These are phyloP conservation scores for Sclerotinia borealis DNA, from an alignment of 2,329 filamentous ascomycete species.

Conservation along the genomic window DNA sequence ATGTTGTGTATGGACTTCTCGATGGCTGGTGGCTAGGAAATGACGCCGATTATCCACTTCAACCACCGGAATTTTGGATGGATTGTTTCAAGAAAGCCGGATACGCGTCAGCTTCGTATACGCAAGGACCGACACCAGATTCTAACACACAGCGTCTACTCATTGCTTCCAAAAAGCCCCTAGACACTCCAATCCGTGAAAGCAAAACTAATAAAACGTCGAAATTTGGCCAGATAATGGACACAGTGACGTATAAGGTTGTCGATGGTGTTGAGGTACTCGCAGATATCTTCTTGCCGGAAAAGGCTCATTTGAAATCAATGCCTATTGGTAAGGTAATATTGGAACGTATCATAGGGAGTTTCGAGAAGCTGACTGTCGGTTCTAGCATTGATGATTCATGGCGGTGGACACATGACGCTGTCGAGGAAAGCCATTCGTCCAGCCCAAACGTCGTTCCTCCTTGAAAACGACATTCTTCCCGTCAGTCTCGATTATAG, in stretches of 20 bases:
- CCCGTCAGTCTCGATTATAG: conserved; percentile 46
- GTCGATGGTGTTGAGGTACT: neutral
- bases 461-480: conserved; percentile 34
- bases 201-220: neutral
- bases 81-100: conserved; percentile 11
- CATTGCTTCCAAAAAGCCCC: neutral
- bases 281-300: conserved; percentile 2
- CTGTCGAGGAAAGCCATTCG: conserved; percentile 20
- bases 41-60: conserved; percentile 9
- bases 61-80: conserved; percentile 21
- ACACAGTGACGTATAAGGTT: neutral
- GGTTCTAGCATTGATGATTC: conserved; percentile 8
- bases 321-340: neutral
- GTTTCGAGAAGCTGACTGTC: neutral
- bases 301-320: neutral
- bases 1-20: conserved; percentile 27
- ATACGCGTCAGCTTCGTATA: conserved; percentile 15
- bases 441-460: conserved; percentile 12
- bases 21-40: conserved; percentile 29
- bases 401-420: conserved; percentile 9
- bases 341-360: too few relatives aligned
- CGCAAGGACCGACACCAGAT: conserved; percentile 19
- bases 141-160: conserved; percentile 10
- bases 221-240: neutral
- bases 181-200: neutral